Base-by-base conservation (phyloP, 2,329 filamentous ascomycete species). In the Hypomyces rosellus region DNA sequence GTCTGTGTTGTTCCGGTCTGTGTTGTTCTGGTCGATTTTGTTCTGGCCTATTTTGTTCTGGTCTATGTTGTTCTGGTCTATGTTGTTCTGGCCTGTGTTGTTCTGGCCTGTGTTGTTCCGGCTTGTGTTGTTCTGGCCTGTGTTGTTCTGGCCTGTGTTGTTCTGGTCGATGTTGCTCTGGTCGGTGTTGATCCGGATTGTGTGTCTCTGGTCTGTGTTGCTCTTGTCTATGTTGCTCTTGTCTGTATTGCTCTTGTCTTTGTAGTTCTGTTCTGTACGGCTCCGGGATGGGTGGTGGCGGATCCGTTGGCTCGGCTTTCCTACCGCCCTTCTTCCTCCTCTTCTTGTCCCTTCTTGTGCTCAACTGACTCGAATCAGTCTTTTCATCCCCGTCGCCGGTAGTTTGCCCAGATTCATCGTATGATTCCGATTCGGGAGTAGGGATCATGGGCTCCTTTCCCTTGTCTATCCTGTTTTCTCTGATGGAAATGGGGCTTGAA, bases 161-260 rank as follows among this genome's bases (percentile, higher is more conserved):
- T 9, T 38, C 36, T 38, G 4, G 36, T 38, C 36, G 36, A 12
- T 38, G 13, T 38, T 16, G 36, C 13, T 38, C 36, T 12, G 4
- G 36, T 16, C 15, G 36, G 15, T 16, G 36, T 16, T 38, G 13
- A n/a, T n/a, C n/a, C n/a, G n/a, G n/a, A n/a, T n/a, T n/a, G n/a
- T n/a, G n/a, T n/a, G n/a, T n/a, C n/a, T n/a, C n/a, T n/a, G n/a
- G n/a, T n/a, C n/a, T n/a, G n/a, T n/a, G n/a, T n/a, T n/a, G n/a
- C 15, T 38, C 36, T 38, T 38, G 14, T 38, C 40, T 9, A 8
- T 42, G 15, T n/a, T 18, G 40, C 2, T 18, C 14, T 2, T 2
- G 40, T 25, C 20, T 49, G 52, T 37, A 50, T 44, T 18, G 20
- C 52, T 38, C 36, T 16, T 12, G 36, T n/a, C 36, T n/a, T 38